phyloP scores from a whole-genome alignment of 352 stramenopile species.

The Phytophthora pini region DNA sequence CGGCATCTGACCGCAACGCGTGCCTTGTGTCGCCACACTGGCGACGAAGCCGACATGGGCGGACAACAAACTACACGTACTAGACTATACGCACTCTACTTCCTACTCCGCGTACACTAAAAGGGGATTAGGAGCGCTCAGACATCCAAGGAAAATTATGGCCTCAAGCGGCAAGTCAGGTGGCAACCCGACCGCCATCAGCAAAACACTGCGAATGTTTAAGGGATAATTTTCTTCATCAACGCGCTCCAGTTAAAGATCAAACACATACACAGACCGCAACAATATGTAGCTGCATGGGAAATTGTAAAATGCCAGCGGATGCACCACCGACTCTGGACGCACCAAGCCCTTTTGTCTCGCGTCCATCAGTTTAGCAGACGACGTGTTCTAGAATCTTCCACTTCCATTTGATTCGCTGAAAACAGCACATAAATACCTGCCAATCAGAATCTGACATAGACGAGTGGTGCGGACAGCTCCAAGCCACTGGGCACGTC shows the following conservation, averaged over 20 bases:
- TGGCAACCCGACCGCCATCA: conserved; percentile 73
- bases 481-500: background rate
- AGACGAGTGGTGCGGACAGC: conserved; percentile 34
- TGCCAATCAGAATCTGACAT: conserved; percentile 5
- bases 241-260: conserved; percentile 48
- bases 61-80: conserved; percentile 5
- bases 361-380: conserved; percentile 19
- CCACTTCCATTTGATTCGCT: conserved; percentile 19
- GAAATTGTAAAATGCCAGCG: conserved; percentile 5
- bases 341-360: background rate
- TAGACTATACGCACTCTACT: background rate
- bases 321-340: background rate
- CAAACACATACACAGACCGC: too few relatives aligned
- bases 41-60: conserved; percentile 6
- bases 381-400: conserved; percentile 23
- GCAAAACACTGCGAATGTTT: conserved; percentile 90
- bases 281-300: background rate
- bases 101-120: background rate
- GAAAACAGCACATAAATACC: background rate
- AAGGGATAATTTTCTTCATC: conserved; percentile 83
- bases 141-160: conserved; percentile 71
- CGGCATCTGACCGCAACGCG: conserved; percentile 1
- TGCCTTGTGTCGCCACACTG: background rate
- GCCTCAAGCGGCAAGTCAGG: conserved; percentile 68
- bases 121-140: conserved; percentile 32